Evolutionary conservation across 306 rosid genomes (phyloP), one percentile per base, ranked within the genome.

Genomic region (Malus orientalis): DNA sequence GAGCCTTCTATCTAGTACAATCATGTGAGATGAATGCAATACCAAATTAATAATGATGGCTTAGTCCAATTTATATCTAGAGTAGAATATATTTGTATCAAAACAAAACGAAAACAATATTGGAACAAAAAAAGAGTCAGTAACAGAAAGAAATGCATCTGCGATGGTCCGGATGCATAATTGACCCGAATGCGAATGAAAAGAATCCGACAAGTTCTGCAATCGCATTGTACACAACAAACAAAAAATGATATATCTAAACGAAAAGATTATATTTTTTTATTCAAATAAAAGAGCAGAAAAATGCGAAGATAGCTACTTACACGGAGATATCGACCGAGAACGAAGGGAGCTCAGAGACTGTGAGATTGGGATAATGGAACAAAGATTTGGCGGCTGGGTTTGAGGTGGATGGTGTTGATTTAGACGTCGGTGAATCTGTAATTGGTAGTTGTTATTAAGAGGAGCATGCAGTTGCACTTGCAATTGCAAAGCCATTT

Each of bases 181-280:
- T 74, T 67, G 81, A 45, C 67, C 40, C 16, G 85, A 60, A 75
- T 86, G 91, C 44, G 84, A 74, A 72, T 30, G 72, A 18, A 81
- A 6, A 40, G 85, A 83, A 77, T 32, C 81, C 2, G 88, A 80
- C 32, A 45, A 62, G 15, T 80, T 42, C 1, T 54, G 38, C 4
- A 87, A 54, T 12, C 71, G 55, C n/a, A 64, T 74, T 76, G 12
- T 2, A 20, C 45, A 33, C 71, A 49, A 25, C 0, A 74, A 32
- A 42, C 53, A 55, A 38, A 38, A 38, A 38, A 38, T 30, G 47
- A 33, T 58, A 29, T 54, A 60, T 16, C 36, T 65, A n/a, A 13
- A n/a, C n/a, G 68, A 76, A 66, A 30, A 63, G 42, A 7, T 6
- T 2, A 38, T 38, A 38, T 38, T 38, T 38, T 36, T 38, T 38